Base-by-base conservation (phyloP, 202 grass and related monocot species). In the Dendrocalamus latiflorus region DNA sequence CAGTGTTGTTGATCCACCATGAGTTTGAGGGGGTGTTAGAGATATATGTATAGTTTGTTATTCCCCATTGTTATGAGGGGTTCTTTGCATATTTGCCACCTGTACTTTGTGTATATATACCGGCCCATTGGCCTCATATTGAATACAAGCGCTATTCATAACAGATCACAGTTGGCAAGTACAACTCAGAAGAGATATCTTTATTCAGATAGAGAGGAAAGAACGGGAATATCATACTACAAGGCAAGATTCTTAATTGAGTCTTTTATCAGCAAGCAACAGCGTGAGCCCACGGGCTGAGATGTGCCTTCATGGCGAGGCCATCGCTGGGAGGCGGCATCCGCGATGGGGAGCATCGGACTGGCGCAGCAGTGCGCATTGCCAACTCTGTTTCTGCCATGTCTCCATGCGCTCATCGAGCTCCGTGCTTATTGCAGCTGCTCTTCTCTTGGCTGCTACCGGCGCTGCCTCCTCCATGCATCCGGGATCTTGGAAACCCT, bases 211-310 rank as follows among this genome's bases (percentile, higher is more conserved):
- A 56, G 12, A 76, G 13, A 74, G 6, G 10, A 45, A 73, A 24
- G 4, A 59, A 9, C 33, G 20, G 39, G 7, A 62, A 54, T 49
- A 12, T 51, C 49, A 63, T 25, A 47, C 68, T 54, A 4, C 75
- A 13, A 18, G 6, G 3, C 36, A 44, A 59, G 8, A 4, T 51
- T 79, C 22, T 84, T 58, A 59, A 37, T 22, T 6, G 42, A 20
- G n/a, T 5, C 48, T 77, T 89, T 41, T 33, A 92, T 78, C 76
- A 86, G 58, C 87, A 88, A 57, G 85, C 93, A 55, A 95, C 84
- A 2, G 87, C 92, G 49, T 91, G 84, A 77, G 92, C 92, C 92
- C 89, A 91, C 21, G 89, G 91, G 63, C 73, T 90, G 9, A 94
- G 82, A 26, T 92, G 93, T 21, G 57, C 79, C 82, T 86, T 94